These are phyloP conservation scores for Malassezia dermatis DNA, from an alignment of 1,284 basidiomycete genomes.

Conservation along the genomic window DNA sequence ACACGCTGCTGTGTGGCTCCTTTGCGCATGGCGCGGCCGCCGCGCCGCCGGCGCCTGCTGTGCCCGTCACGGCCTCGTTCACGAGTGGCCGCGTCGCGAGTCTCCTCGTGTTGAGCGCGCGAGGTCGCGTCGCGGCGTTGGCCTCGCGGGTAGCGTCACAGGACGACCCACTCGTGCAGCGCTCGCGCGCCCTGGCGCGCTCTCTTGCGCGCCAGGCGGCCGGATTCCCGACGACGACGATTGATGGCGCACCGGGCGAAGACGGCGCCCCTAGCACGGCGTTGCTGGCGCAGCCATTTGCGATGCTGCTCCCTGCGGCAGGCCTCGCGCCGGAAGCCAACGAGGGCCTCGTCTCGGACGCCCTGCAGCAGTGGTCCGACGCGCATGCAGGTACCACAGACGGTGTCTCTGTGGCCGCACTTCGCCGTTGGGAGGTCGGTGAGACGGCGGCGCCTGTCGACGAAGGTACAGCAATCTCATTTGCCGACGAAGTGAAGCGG, in stretches of 20 bases:
- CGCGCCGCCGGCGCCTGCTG: slow-evolving; percentile 40
- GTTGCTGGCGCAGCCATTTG: slow-evolving; percentile 70
- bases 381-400: slow-evolving; percentile 25
- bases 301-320: slow-evolving; percentile 54
- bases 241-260: slow-evolving; percentile 50
- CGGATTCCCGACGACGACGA: slow-evolving; percentile 65
- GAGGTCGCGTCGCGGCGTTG: slow-evolving; percentile 22
- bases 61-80: slow-evolving; percentile 58
- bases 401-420: slow-evolving; percentile 47
- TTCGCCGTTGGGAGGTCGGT: slow-evolving; percentile 49
- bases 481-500: slow-evolving; percentile 37
- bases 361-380: slow-evolving; percentile 62
- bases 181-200: slow-evolving; percentile 57
- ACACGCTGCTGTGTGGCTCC: slow-evolving; percentile 56
- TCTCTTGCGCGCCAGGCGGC: slow-evolving; percentile 73
- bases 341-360: slow-evolving; percentile 54
- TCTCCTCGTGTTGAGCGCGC: slow-evolving; percentile 27
- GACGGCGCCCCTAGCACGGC: slow-evolving; percentile 55
- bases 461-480: slow-evolving; percentile 15
- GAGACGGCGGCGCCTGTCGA: slow-evolving; percentile 29
- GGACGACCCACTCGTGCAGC: slow-evolving; percentile 16
- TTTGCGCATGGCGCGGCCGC: slow-evolving; percentile 62
- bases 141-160: slow-evolving; percentile 13
- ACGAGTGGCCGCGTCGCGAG: slow-evolving; percentile 31
- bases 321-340: slow-evolving; percentile 19